phyloP scores from a whole-genome alignment of 148 eudicot genomes.

The Spergularia marina region DNA sequence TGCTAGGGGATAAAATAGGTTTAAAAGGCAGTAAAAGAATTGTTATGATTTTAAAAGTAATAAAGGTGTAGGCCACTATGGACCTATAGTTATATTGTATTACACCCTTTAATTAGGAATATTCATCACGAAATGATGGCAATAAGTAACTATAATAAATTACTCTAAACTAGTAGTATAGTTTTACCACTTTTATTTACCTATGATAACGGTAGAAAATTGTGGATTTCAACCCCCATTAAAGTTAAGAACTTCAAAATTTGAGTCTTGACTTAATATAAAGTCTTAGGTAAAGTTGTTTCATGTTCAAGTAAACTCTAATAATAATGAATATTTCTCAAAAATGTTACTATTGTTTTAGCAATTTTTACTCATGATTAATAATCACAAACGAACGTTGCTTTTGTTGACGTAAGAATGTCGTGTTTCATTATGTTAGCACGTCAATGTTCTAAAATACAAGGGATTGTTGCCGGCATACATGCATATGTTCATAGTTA shows the following conservation, averaged over 20 bases:
- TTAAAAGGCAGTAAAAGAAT: too few species aligned
- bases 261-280: neutral
- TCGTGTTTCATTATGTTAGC: neutral
- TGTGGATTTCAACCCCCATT: neutral
- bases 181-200: neutral
- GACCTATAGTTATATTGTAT: too few species aligned
- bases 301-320: neutral
- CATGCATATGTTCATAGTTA: too few species aligned
- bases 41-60: neutral
- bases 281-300: neutral
- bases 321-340: neutral
- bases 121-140: neutral
- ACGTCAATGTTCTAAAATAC: too few species aligned
- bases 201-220: neutral
- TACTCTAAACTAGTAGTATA: neutral
- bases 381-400: neutral
- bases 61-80: neutral
- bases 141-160: neutral
- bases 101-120: neutral
- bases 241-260: neutral
- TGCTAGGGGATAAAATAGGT: too few species aligned
- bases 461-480: too few species aligned
- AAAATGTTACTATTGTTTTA: neutral
- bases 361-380: neutral
- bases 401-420: neutral